A percentile compares a stretch with the other conserved stretches of the same genome.
These are phyloP conservation scores for Glonium stellatum DNA, from an alignment of 495 filamentous ascomycete genomes.

Conservation along the genomic window DNA sequence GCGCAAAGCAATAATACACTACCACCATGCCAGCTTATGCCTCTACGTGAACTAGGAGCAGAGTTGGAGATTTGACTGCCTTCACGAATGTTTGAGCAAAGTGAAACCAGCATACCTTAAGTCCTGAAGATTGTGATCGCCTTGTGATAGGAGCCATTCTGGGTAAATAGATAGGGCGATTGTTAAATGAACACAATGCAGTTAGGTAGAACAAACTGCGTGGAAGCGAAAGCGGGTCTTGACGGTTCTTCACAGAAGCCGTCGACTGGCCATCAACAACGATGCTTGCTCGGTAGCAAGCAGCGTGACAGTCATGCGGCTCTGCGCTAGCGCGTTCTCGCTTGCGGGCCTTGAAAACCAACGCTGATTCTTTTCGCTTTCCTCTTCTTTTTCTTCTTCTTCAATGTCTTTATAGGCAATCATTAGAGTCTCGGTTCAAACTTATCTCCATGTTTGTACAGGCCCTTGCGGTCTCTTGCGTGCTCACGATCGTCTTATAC, in stretches of 20 bases:
- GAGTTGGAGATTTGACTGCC: no score
- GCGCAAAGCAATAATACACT: not conserved
- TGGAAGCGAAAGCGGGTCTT: not conserved
- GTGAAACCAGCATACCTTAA: not conserved
- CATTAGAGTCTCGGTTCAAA: conserved; percentile 99
- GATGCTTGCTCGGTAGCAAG: not conserved
- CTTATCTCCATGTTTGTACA: conserved; percentile 85
- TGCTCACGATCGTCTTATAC: conserved; percentile 99
- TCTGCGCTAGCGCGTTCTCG: conserved; percentile 2
- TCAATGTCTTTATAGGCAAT: conserved; percentile 83
- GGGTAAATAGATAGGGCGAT: not conserved
- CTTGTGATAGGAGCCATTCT: not conserved
- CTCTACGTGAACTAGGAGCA: no score
- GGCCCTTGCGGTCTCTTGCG: conserved; percentile 80
- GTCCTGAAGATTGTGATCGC: not conserved
- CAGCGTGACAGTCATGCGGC: not conserved
- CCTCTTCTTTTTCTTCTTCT: conserved; percentile 42
- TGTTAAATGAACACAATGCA: not conserved
- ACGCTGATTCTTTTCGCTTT: conserved; percentile 2
- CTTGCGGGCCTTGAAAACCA: conserved; percentile 1
- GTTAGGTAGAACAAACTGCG: not conserved
- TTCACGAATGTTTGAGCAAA: not conserved
- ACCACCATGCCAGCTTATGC: no score
- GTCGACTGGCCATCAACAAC: not conserved
- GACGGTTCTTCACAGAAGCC: not conserved